These are phyloP conservation scores for Naematelia encephala DNA, from an alignment of 768 basidiomycete genomes.

Conservation along the genomic window DNA sequence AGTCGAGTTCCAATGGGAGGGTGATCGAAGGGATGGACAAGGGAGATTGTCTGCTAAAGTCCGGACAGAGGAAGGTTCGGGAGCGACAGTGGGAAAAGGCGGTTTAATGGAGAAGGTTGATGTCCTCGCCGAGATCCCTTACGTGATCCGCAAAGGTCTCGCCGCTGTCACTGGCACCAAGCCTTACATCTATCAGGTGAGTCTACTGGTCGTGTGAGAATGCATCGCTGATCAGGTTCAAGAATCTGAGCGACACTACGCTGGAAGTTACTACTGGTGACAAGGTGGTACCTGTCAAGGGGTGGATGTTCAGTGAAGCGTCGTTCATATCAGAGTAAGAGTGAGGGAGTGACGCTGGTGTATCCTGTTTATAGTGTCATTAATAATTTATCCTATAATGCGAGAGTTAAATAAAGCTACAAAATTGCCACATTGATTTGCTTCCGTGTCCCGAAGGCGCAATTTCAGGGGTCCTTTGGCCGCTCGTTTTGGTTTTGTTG, in stretches of 20 bases:
- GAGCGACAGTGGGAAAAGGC: conserved; percentile 53
- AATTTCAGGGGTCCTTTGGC: too few relatives aligned
- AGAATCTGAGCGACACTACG: conserved; percentile 64
- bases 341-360: background rate
- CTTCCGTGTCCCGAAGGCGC: background rate
- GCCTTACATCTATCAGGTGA: conserved; percentile 88
- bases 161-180: conserved; percentile 90
- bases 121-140: conserved; percentile 89
- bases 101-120: conserved; percentile 62
- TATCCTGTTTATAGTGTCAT: conserved; percentile 1
- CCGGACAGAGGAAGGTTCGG: conserved; percentile 56
- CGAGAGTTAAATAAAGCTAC: background rate
- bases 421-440: background rate
- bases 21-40: conserved; percentile 57
- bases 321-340: conserved; percentile 70
- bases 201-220: conserved; percentile 29
- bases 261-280: conserved; percentile 55
- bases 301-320: conserved; percentile 79
- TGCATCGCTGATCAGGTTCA: background rate
- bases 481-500: background rate
- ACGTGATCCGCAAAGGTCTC: conserved; percentile 84
- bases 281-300: conserved; percentile 57
- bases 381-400: conserved; percentile 1
- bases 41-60: conserved; percentile 52
- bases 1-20: conserved; percentile 74